Evolutionary conservation across 2,329 filamentous ascomycete species (phyloP), one percentile per base, ranked within the genome.

Genomic region (Pseudomassariella vexata): DNA sequence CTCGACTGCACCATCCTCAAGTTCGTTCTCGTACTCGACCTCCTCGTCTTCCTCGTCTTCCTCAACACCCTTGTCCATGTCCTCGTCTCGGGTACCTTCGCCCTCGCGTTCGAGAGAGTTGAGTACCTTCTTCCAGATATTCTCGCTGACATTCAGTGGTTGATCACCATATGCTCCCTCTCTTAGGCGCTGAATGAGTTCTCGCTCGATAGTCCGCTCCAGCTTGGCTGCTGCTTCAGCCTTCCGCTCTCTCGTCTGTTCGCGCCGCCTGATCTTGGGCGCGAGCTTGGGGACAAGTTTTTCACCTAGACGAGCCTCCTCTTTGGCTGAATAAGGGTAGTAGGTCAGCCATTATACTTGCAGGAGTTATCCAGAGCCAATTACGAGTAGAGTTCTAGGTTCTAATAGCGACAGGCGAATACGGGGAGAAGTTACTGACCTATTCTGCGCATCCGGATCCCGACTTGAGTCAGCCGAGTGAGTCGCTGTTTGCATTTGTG

Each of bases 401-500:
- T n/a, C n/a, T n/a, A n/a, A n/a, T n/a, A n/a, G n/a, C n/a, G n/a
- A n/a, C n/a, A n/a, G n/a, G n/a, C n/a, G n/a, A n/a, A n/a, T n/a
- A n/a, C n/a, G n/a, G n/a, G n/a, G n/a, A n/a, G n/a, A n/a, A n/a
- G n/a, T n/a, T n/a, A n/a, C n/a, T n/a, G n/a, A n/a, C n/a, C n/a
- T 6, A 34, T 24, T 17, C 32, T 79, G 50, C 84, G 78, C 73
- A 77, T 79, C 45, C 77, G 69, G 44, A 95, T 92, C 36, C 82
- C 81, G 28, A 98, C 90, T 67, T 96, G 92, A 31, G 87, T 94
- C 51, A 98, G 59, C 29, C 92, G 72, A 8, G 92, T 96, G 26
- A 96, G 75, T 38, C 92, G 80, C 66, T 96, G 92, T 70, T 98
- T 98, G 70, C 87, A 92, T 65, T 94, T 95, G 66, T 95, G 88